Percentiles rank a stretch among this genome's conserved stretches.
Evolutionary conservation across 2,329 filamentous ascomycete species (phyloP).

Genomic region (Cryoendolithus antarcticus): DNA sequence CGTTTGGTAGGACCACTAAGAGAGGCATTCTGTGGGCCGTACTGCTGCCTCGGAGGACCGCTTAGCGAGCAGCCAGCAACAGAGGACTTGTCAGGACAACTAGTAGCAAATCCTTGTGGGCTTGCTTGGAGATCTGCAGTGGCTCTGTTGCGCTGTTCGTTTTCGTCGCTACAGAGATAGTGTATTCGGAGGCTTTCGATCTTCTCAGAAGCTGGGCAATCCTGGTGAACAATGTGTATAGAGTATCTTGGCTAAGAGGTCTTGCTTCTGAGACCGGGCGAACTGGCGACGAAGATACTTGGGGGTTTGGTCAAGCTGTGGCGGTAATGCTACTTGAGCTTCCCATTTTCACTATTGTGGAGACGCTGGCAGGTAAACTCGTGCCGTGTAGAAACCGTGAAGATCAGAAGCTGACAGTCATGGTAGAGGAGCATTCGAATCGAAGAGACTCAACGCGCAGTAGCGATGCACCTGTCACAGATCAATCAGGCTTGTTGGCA

Average conservation of each 20-base stretch:
- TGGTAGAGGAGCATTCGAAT: too few relatives aligned
- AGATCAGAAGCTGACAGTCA: too few relatives aligned
- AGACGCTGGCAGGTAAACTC: neutral
- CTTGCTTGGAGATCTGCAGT: too few relatives aligned
- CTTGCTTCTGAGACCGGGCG: neutral
- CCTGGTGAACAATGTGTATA: neutral
- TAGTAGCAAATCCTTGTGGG: neutral
- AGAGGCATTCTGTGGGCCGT: neutral
- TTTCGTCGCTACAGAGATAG: neutral
- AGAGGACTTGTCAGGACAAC: neutral
- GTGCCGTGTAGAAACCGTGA: too few relatives aligned
- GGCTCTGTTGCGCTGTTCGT: neutral
- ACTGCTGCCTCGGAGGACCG: neutral
- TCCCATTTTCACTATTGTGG: neutral
- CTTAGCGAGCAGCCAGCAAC: too few relatives aligned
- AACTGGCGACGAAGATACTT: slow-evolving; percentile 1
- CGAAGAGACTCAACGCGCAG: too few relatives aligned
- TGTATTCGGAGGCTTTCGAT: neutral
- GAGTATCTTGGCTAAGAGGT: neutral
- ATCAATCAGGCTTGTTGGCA: too few relatives aligned
- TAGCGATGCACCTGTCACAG: too few relatives aligned
- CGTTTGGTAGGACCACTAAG: neutral
- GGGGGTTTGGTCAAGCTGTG: slow-evolving; percentile 4
- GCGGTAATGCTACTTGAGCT: slow-evolving; percentile 1
- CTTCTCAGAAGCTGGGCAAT: neutral